phyloP scores from a whole-genome alignment of 2,329 filamentous ascomycete genomes.

The Colletotrichum simmondsii region DNA sequence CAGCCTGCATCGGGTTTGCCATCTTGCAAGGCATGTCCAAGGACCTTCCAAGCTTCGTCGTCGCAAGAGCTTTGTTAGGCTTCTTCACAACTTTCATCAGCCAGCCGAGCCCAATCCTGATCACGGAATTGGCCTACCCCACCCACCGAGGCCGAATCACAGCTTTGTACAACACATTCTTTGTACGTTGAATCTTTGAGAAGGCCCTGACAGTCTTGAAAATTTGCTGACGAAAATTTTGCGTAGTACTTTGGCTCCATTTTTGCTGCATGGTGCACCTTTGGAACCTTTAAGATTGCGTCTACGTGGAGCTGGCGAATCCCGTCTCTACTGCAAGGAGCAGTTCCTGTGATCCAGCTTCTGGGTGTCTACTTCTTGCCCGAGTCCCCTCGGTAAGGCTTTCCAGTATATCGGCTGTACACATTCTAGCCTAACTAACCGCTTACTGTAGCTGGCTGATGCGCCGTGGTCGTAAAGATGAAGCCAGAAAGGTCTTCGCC shows the following conservation, averaged over 20 bases:
- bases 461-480: slow-evolving; percentile 61
- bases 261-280: slow-evolving; percentile 42
- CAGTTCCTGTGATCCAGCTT: slow-evolving; percentile 50
- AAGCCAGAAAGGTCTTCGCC: slow-evolving; percentile 62
- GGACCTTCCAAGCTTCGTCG: slow-evolving; percentile 43
- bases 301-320: slow-evolving; percentile 42
- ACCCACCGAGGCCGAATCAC: slow-evolving; percentile 45
- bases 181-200: background rate
- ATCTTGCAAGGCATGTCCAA: slow-evolving; percentile 40
- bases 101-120: slow-evolving; percentile 44
- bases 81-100: slow-evolving; percentile 44
- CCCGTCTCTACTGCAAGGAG: slow-evolving; percentile 42
- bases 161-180: slow-evolving; percentile 57
- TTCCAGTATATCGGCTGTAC: background rate
- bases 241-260: slow-evolving; percentile 48
- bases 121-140: slow-evolving; percentile 48
- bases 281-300: slow-evolving; percentile 46
- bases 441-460: slow-evolving; percentile 62
- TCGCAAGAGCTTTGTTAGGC: slow-evolving; percentile 46
- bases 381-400: slow-evolving; percentile 59
- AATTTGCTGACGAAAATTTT: background rate
- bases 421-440: background rate
- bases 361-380: slow-evolving; percentile 51
- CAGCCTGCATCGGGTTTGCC: slow-evolving; percentile 44
- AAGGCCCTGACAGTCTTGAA: too few relatives aligned